These are phyloP conservation scores for Trichoderma asperelloides DNA, from an alignment of 495 filamentous ascomycete genomes.

Conservation along the genomic window DNA sequence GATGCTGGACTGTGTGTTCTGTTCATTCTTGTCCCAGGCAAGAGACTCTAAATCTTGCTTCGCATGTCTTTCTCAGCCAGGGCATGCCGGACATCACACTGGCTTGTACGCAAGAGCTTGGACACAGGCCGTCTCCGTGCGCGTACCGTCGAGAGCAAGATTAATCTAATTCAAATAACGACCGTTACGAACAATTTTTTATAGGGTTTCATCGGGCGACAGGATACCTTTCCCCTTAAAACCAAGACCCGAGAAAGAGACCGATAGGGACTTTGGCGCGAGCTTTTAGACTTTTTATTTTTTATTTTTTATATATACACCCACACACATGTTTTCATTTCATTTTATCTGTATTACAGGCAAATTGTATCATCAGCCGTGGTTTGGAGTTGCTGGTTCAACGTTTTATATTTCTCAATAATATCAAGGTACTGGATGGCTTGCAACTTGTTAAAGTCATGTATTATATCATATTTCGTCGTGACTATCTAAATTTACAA, in stretches of 20 bases:
- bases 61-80: neutral
- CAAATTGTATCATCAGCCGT: neutral
- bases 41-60: conserved; percentile 49
- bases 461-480: neutral
- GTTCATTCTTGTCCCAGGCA: conserved; percentile 90
- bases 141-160: neutral
- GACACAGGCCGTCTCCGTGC: neutral
- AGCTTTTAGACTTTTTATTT: neutral
- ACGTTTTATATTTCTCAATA: neutral
- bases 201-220: neutral
- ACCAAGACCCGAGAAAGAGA: neutral
- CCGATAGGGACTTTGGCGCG: neutral
- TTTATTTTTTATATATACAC: neutral
- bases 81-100: neutral
- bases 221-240: neutral
- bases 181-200: neutral
- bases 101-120: neutral
- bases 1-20: conserved; percentile 68
- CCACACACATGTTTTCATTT: no score
- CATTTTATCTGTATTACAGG: neutral
- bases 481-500: neutral
- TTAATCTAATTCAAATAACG: neutral
- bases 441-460: neutral
- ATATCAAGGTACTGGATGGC: neutral
- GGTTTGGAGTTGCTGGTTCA: neutral